These are phyloP conservation scores for Acer campestre DNA, from an alignment of 345 rosid species.

Conservation along the genomic window DNA sequence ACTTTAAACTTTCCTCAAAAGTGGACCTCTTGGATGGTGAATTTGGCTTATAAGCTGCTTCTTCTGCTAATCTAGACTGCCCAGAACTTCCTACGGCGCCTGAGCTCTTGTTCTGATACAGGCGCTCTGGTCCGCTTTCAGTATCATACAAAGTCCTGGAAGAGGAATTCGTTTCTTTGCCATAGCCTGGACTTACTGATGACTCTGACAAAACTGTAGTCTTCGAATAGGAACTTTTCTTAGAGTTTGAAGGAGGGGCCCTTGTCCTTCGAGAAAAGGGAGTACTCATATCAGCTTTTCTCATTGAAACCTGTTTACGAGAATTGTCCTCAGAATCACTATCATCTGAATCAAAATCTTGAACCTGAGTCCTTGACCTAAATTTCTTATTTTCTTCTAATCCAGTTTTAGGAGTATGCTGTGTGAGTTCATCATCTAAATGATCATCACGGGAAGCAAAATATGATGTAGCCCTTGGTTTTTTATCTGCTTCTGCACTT, in stretches of 20 bases:
- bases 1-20: conserved; percentile 19
- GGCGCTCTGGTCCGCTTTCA: conserved; percentile 20
- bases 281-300: conserved; percentile 28
- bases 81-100: conserved; percentile 16
- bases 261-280: conserved; percentile 68
- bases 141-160: conserved; percentile 17
- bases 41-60: conserved; percentile 12
- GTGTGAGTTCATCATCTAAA: conserved; percentile 32
- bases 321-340: conserved; percentile 46
- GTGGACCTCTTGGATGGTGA: conserved; percentile 24
- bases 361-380: conserved; percentile 29
- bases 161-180: conserved; percentile 22
- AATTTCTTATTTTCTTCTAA: conserved; percentile 34
- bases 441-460: conserved; percentile 40
- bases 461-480: conserved; percentile 30
- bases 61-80: conserved; percentile 24
- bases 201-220: conserved; percentile 26
- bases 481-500: conserved; percentile 28
- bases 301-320: conserved; percentile 32
- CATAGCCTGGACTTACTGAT: conserved; percentile 14
- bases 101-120: conserved; percentile 25
- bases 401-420: conserved; percentile 20
- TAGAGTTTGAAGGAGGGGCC: conserved; percentile 23
- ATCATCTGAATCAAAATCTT: conserved; percentile 39
- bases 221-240: conserved; percentile 30